Base-by-base conservation (phyloP, 352 stramenopile species). In the Detonula confervacea region DNA sequence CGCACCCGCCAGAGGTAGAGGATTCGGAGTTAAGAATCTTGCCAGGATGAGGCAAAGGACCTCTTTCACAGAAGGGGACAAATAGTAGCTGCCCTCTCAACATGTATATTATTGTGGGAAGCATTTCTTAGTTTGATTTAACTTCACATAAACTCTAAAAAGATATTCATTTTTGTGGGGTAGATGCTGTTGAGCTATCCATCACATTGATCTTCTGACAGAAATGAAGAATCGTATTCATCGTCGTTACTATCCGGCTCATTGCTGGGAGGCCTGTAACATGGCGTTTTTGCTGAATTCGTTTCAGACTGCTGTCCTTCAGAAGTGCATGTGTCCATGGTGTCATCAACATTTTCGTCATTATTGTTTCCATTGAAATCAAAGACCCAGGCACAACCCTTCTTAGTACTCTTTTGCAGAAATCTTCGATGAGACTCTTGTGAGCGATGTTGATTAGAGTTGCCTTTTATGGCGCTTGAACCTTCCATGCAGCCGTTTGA, bases 11-110 rank as follows among this genome's bases (percentile, higher is more conserved):
- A 61, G 61, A 24, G 69, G 80, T 1, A 84, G 80, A 75, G 80
- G 80, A 11, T 87, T 81, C 72, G 75, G 75, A 37, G 70, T 61
- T 1, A 84, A 87, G 64, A 76, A 81, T 75, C 56, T 87, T 16
- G 70, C 74, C 18, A 70, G 69, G 14, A 73, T 87, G 69, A 63
- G 51, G 42, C 69, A 74, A 27, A 51, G 56, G 33, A 12, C 33
- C 3, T 51, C 56, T 29, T n/a, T n/a, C n/a, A n/a, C n/a, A n/a
- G n/a, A n/a, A n/a, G n/a, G n/a, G n/a, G n/a, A n/a, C n/a, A n/a
- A n/a, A n/a, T n/a, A n/a, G n/a, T n/a, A n/a, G n/a, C n/a, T n/a
- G n/a, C n/a, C n/a, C n/a, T n/a, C n/a, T n/a, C n/a, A n/a, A n/a
- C n/a, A n/a, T n/a, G n/a, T n/a, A n/a, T n/a, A n/a, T n/a, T n/a